Evolutionary conservation across 306 rosid species (phyloP).

Genomic region (Aeschynomene evenia): DNA sequence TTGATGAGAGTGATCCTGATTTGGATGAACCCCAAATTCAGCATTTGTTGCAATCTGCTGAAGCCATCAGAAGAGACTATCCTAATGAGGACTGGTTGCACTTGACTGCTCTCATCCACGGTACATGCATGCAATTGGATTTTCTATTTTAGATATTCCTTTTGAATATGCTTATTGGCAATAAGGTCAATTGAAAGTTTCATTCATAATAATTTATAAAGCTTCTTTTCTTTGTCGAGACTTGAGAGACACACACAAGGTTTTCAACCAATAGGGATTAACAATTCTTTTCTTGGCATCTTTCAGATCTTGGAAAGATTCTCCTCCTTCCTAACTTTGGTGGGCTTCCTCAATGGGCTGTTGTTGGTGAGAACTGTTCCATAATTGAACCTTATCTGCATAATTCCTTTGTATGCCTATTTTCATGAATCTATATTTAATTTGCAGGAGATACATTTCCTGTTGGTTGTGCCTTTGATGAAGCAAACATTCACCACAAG

Average conservation of each 20-base stretch:
- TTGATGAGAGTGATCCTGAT: slow-evolving; percentile 43
- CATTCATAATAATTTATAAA: neutral
- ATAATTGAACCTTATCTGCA: neutral
- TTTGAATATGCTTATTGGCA: neutral
- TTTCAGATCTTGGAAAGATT: slow-evolving; percentile 52
- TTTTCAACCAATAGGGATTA: neutral
- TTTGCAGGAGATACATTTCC: slow-evolving; percentile 50
- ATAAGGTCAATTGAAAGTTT: neutral
- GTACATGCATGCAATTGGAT: neutral
- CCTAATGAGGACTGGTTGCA: slow-evolving; percentile 46
- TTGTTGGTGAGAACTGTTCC: slow-evolving; percentile 39
- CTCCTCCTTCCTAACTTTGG: slow-evolving; percentile 43
- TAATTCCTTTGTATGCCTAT: too few relatives aligned
- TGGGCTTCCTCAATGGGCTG: slow-evolving; percentile 53
- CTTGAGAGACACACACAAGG: neutral
- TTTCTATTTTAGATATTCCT: neutral
- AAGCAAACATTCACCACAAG: slow-evolving; percentile 40
- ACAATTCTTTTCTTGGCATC: neutral
- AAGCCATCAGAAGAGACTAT: slow-evolving; percentile 37
- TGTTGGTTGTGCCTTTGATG: slow-evolving; percentile 45
- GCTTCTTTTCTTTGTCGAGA: neutral
- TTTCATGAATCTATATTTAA: neutral
- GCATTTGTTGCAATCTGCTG: slow-evolving; percentile 35
- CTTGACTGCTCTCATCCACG: slow-evolving; percentile 50
- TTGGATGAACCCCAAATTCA: slow-evolving; percentile 43